Percentiles rank a stretch among this genome's conserved stretches.
Evolutionary conservation across 2,329 filamentous ascomycete species (phyloP).

Genomic region (Scortechinia acanthostroma): DNA sequence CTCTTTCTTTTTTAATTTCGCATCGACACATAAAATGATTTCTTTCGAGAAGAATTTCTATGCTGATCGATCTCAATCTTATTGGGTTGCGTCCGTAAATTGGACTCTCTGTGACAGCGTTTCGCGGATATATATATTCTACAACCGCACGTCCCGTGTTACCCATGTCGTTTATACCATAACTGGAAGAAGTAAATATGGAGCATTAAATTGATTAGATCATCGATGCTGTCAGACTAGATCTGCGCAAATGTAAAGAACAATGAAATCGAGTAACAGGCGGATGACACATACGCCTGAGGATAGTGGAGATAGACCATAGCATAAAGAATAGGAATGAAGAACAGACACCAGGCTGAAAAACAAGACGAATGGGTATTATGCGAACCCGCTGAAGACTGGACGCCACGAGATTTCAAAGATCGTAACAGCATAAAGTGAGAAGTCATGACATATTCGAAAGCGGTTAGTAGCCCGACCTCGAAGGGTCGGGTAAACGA

Average conservation of each 20-base stretch:
- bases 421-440: too few relatives aligned
- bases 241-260: too few relatives aligned
- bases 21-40: neutral
- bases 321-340: too few relatives aligned
- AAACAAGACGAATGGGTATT: conserved; percentile 2
- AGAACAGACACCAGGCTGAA: too few relatives aligned
- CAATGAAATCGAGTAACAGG: neutral
- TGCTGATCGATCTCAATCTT: neutral
- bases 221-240: too few relatives aligned
- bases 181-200: neutral
- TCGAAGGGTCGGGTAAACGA: neutral
- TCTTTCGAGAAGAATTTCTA: neutral
- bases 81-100: neutral
- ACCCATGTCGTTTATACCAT: neutral
- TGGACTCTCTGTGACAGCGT: neutral
- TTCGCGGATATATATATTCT: too few relatives aligned
- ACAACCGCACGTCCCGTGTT: too few relatives aligned
- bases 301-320: too few relatives aligned
- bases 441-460: neutral
- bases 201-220: neutral
- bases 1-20: neutral
- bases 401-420: neutral
- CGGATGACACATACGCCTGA: too few relatives aligned
- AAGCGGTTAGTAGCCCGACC: neutral
- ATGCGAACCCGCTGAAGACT: neutral